Percentiles rank a stretch among this genome's conserved stretches.
These are phyloP conservation scores for Picochlorum sp. DNA, from an alignment of 139 green algal genomes.

Conservation along the genomic window DNA sequence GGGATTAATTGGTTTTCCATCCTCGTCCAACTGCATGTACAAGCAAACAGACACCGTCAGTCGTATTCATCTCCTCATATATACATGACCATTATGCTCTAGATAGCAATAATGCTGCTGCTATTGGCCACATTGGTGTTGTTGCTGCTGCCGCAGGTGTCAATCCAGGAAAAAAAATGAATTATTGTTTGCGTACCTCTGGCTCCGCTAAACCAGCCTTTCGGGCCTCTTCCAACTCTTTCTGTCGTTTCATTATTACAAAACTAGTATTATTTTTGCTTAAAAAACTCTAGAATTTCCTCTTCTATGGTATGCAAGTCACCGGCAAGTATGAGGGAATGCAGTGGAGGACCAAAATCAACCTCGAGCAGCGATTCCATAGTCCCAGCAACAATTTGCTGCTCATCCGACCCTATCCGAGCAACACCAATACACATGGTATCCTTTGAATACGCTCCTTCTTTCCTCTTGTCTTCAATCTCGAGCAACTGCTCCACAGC, in stretches of 20 bases:
- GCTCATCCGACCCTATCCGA: constrained; percentile 56
- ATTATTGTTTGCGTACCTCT: constrained; percentile 31
- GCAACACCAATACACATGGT: constrained; percentile 76
- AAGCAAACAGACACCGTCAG: not conserved
- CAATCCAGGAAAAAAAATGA: too few relatives aligned
- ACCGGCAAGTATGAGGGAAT: constrained; percentile 78
- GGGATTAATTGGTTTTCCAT: constrained; percentile 98
- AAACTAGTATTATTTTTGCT: too few relatives aligned
- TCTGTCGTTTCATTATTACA: constrained; percentile 14
- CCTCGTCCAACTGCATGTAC: constrained; percentile 75
- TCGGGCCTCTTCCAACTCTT: constrained; percentile 91
- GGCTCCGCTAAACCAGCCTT: constrained; percentile 89
- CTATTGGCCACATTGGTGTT: too few relatives aligned
- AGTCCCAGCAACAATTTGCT: constrained; percentile 59
- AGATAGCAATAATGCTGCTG: too few relatives aligned
- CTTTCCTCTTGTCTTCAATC: constrained; percentile 56
- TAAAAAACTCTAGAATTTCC: constrained; percentile 38
- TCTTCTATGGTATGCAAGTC: constrained; percentile 53
- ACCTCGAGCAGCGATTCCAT: constrained; percentile 59
- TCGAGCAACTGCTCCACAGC: constrained; percentile 83
- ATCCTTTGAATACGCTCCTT: constrained; percentile 54
- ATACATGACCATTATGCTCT: not conserved
- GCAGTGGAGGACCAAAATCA: constrained; percentile 85
- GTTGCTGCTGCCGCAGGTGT: too few relatives aligned
- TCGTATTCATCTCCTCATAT: not conserved